Evolutionary conservation across 78 protist species (phyloP), one percentile per base, ranked within the genome.

Genomic region (Dictyostelium firmibasis): DNA sequence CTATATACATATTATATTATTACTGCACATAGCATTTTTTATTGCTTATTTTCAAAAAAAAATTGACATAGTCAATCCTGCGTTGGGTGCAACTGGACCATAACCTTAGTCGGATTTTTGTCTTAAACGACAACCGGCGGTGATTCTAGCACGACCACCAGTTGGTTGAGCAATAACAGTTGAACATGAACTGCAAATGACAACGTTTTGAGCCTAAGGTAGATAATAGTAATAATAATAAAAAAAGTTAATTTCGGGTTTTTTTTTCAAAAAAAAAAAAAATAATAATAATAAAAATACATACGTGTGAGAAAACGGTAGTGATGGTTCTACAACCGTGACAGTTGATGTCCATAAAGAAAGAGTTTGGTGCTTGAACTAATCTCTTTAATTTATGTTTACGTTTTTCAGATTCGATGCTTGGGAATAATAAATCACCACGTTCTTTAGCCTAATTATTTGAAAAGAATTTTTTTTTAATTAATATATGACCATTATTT

Each of bases 301-400:
- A 16, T 78, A 93, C 97, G 70, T 95, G 97, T 41, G 94, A 86
- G 97, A 96, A 97, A 53, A 97, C 98, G 81, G 96, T 92, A 33
- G 98, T 96, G 94, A 97, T 96, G 76, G 64, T 53, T 92, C 78
- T 92, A 86, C 98, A 97, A 31, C 99, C 99, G 2, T 96, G 99
- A 98, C 99, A 99, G 97, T 98, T 98, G 67, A 99, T 99, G 50
- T 99, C 99, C 98, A 99, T 94, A 99, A 99, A 99, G 98, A 47
- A 98, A 16, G 98, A 96, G 98, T 99, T 98, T 78, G 99, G 99
- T 75, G 96, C 35, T 97, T 97, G 99, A n/a, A 99, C 99, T 6
- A 99, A 97, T 43, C 99, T 97, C 98, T 98, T 98, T 72, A 97
- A 98, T 98, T 99, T 99, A 99, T 99, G 99, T 95, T 94, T 91